Evolutionary conservation across 1,139 yeast species (phyloP).

Genomic region (Groenewaldozyma sp.): DNA sequence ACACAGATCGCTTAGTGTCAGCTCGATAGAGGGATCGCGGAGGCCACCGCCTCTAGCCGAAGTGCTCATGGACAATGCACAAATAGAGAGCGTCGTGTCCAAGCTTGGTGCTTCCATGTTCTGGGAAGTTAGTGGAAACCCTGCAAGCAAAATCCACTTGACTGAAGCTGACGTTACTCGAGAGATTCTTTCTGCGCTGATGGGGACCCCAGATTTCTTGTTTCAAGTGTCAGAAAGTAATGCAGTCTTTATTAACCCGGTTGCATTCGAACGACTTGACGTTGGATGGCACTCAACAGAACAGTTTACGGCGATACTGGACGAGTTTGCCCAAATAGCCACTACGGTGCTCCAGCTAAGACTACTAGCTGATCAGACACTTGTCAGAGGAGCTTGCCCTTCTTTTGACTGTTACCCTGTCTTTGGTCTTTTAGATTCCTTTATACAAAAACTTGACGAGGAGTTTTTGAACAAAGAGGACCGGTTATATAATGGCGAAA

Average conservation of each 20-base stretch:
- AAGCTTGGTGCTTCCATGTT: not conserved
- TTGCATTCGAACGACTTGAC: not conserved
- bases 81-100: not conserved
- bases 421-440: slow-evolving; percentile 13
- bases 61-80: not conserved
- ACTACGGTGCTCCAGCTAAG: slow-evolving; percentile 13
- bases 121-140: not conserved
- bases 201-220: slow-evolving; percentile 12
- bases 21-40: not conserved
- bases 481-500: slow-evolving; percentile 5
- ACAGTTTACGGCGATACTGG: slow-evolving; percentile 10
- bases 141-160: not conserved
- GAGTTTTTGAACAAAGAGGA: slow-evolving; percentile 10
- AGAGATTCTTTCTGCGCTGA: slow-evolving; percentile 13
- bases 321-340: slow-evolving; percentile 10
- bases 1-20: not conserved
- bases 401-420: slow-evolving; percentile 10
- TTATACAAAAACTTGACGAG: slow-evolving; percentile 8
- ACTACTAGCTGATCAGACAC: slow-evolving; percentile 11
- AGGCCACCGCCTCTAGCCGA: not conserved
- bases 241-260: not conserved
- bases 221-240: slow-evolving; percentile 4
- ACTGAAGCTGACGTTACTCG: slow-evolving; percentile 15
- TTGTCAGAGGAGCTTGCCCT: slow-evolving; percentile 10
- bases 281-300: slow-evolving; percentile 10